Percentiles rank a stretch among this genome's conserved stretches.
phyloP scores from a whole-genome alignment of 257 asterid species.

The Solanum virginianum region DNA sequence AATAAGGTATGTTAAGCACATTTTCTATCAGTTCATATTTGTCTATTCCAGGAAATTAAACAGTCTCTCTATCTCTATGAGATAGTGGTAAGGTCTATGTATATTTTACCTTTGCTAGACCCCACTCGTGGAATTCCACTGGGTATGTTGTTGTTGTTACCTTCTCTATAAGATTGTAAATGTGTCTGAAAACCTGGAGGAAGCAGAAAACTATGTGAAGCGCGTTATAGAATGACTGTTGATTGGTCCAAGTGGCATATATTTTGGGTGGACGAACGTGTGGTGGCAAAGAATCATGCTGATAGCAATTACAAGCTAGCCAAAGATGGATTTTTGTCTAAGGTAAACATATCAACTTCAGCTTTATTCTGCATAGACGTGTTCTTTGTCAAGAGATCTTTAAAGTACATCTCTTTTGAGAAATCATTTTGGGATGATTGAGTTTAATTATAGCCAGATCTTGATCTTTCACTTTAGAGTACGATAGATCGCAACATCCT shows the following conservation, averaged over 20 bases:
- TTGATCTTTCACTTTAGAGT: not conserved
- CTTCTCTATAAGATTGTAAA: not conserved
- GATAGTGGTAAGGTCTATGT: too few species aligned
- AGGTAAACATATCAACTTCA: constrained; percentile 34
- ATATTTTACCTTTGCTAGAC: too few species aligned
- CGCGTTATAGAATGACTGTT: constrained; percentile 76
- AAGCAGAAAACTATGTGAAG: constrained; percentile 77
- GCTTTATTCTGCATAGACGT: not conserved
- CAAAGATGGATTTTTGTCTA: constrained; percentile 65
- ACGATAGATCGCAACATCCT: not conserved
- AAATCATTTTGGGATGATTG: not conserved
- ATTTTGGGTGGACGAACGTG: constrained; percentile 91
- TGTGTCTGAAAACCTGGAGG: not conserved
- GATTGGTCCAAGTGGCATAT: constrained; percentile 92
- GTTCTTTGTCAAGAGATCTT: not conserved
- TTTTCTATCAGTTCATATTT: constrained; percentile 4
- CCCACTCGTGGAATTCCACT: too few species aligned
- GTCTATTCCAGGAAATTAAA: not conserved
- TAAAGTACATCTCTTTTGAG: not conserved
- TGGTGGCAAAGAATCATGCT: constrained; percentile 67
- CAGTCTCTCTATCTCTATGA: too few species aligned
- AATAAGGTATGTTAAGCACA: constrained; percentile 35
- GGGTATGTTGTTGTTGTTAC: too few species aligned
- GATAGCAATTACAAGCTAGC: constrained; percentile 91
- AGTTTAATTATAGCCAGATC: not conserved